phyloP scores from a whole-genome alignment of 1,284 basidiomycete species.

The Wallemia ichthyophaga region DNA sequence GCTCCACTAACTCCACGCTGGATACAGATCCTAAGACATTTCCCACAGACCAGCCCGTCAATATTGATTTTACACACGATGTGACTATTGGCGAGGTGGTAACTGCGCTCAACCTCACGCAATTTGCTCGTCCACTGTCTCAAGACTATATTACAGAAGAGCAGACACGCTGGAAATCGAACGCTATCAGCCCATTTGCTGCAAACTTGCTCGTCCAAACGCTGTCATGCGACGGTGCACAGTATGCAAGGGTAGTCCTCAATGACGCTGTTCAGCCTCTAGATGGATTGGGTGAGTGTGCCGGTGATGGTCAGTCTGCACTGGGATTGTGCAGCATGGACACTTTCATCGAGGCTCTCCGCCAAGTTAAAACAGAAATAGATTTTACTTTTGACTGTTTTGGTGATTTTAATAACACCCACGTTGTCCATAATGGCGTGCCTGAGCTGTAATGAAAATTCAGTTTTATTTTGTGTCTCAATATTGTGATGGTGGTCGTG shows the following conservation, averaged over 20 bases:
- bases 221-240: background rate
- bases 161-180: slow-evolving; percentile 3
- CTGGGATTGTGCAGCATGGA: slow-evolving; percentile 27
- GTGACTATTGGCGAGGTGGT: slow-evolving; percentile 4
- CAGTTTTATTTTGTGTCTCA: too few relatives aligned
- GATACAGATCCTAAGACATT: slow-evolving; percentile 36
- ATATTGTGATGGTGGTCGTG: too few relatives aligned
- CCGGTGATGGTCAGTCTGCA: slow-evolving; percentile 13
- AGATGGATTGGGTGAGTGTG: slow-evolving; percentile 26
- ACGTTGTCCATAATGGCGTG: background rate
- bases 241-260: slow-evolving; percentile 6
- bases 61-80: slow-evolving; percentile 30
- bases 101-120: slow-evolving; percentile 5
- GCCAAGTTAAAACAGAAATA: slow-evolving; percentile 21
- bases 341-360: slow-evolving; percentile 23
- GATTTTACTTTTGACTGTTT: slow-evolving; percentile 9
- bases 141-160: slow-evolving; percentile 1
- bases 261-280: slow-evolving; percentile 33
- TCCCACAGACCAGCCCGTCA: slow-evolving; percentile 47
- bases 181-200: slow-evolving; percentile 5
- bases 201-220: slow-evolving; percentile 4
- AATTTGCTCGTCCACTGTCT: slow-evolving; percentile 1
- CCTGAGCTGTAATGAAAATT: background rate
- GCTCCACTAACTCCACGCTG: slow-evolving; percentile 47
- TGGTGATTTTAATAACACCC: background rate